A percentile compares a stretch with the other conserved stretches of the same genome.
Conservation (phyloP, 1,139 yeast genomes). For the Geotrichum candidum region DNA sequence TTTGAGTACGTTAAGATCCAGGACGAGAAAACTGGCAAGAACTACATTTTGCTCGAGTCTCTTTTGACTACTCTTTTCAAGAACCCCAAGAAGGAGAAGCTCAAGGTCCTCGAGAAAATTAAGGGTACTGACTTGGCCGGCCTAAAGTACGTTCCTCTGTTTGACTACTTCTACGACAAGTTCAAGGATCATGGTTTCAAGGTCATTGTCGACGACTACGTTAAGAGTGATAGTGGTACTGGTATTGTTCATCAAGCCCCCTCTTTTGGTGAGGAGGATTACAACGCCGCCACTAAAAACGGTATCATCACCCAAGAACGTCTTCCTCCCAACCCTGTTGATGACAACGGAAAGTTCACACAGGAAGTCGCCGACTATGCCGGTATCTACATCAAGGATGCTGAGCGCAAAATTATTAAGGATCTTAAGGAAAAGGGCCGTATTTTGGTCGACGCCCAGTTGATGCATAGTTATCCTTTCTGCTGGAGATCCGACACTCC, state of each 20-base stretch:
- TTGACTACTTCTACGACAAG: slow-evolving; percentile 68
- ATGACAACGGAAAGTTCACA: slow-evolving; percentile 84
- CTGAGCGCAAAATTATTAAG: slow-evolving; percentile 87
- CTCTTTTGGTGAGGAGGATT: slow-evolving; percentile 99
- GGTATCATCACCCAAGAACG: slow-evolving; percentile 68
- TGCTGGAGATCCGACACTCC: slow-evolving; percentile 99
- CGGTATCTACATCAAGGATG: slow-evolving; percentile 91
- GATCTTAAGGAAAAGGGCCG: slow-evolving; percentile 71
- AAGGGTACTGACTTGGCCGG: slow-evolving; percentile 79
- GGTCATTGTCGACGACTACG: slow-evolving; percentile 78
- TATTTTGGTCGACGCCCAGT: slow-evolving; percentile 68
- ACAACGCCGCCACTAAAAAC: slow-evolving; percentile 64
- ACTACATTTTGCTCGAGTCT: slow-evolving; percentile 77
- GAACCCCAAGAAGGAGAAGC: slow-evolving; percentile 89
- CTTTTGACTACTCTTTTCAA: slow-evolving; percentile 80
- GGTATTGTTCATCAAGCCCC: slow-evolving; percentile 99
- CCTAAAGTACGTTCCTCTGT: slow-evolving; percentile 71
- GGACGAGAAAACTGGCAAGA: slow-evolving; percentile 77
- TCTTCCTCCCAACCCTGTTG: slow-evolving; percentile 88
- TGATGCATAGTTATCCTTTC: slow-evolving; percentile 95
- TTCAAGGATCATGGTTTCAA: slow-evolving; percentile 71
- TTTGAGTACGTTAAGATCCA: slow-evolving; percentile 87
- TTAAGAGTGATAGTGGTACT: slow-evolving; percentile 92
- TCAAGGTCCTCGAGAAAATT: slow-evolving; percentile 70
- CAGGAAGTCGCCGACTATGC: slow-evolving; percentile 63